phyloP scores from a whole-genome alignment of 257 asterid genomes.

The Nicotiana tabacum region DNA sequence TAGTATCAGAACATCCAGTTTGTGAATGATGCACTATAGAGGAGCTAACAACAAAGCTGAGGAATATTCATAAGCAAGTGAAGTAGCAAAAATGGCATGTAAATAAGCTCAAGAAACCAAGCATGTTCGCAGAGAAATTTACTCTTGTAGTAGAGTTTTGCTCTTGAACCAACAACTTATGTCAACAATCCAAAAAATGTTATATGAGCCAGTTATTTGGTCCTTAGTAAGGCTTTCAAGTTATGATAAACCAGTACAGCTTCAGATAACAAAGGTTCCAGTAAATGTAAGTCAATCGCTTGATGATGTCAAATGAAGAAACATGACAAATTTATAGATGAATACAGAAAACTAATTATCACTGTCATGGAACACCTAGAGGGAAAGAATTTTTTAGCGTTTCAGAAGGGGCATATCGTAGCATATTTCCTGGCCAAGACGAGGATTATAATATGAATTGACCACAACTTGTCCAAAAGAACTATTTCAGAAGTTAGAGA shows the following conservation, averaged over 20 bases:
- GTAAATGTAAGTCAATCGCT: neutral
- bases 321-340: neutral
- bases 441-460: neutral
- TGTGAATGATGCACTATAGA: slow-evolving; percentile 7
- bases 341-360: neutral
- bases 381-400: neutral
- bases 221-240: neutral
- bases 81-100: neutral
- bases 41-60: neutral
- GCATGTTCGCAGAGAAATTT: neutral
- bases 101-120: neutral
- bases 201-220: neutral
- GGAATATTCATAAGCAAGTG: neutral
- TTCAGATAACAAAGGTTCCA: neutral
- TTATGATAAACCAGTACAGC: neutral
- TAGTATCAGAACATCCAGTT: slow-evolving; percentile 1
- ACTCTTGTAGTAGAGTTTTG: neutral
- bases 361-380: neutral
- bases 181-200: neutral
- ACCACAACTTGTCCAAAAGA: neutral
- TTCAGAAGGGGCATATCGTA: neutral
- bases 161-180: neutral
- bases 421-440: neutral
- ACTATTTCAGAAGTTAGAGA: neutral
- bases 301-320: neutral